Base-by-base conservation (phyloP, 768 basidiomycete genomes). In the Tulasnella sp. region DNA sequence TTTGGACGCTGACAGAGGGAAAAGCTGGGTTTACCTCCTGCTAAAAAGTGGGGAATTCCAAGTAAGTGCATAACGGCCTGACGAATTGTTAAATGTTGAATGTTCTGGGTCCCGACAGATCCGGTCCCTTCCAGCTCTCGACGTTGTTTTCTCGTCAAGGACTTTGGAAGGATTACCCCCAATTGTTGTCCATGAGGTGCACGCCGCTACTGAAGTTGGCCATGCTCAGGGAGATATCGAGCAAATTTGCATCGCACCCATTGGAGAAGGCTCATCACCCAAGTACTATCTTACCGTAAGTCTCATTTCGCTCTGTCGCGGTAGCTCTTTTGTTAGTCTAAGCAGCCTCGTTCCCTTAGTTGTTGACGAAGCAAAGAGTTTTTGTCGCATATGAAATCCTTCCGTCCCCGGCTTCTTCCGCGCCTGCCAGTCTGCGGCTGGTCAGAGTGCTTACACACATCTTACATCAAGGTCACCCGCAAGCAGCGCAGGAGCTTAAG, bases 81-180 rank as follows among this genome's bases (percentile, higher is more conserved):
- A 29, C 61, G 13, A 48, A 18, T n/a, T 51, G 39, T 23, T 23
- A 44, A 15, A 26, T 35, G 23, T 13, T 74, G 26, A 74, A 20
- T 35, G 2, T 23, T 23, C 2, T 46, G 1, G n/a, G 7, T 70
- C 61, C 23, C 46, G 73, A n/a, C 39, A 96, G 95, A 91, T 97
- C 72, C 95, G 94, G 90, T 91, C 93, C 5, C 86, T 97, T 37
- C 95, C 96, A 0, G 93, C 94, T 81, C 85, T 97, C 42, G 86
- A 86, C 0, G 84, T 98, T 29, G 92, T 90, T 0, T 95, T 96
- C 85, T 93, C 93, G 20, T 91, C 89, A 4, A 83, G 87, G 9
- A 86, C 87, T 4, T 82, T 94, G 32, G 85, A 87, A 6, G 87
- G 88, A 0, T 85, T 96, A 46, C 90, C 94, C 77, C 88, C 88